Conservation (phyloP, 176 grass and related monocot genomes). For the Pontederia paniculata region DNA sequence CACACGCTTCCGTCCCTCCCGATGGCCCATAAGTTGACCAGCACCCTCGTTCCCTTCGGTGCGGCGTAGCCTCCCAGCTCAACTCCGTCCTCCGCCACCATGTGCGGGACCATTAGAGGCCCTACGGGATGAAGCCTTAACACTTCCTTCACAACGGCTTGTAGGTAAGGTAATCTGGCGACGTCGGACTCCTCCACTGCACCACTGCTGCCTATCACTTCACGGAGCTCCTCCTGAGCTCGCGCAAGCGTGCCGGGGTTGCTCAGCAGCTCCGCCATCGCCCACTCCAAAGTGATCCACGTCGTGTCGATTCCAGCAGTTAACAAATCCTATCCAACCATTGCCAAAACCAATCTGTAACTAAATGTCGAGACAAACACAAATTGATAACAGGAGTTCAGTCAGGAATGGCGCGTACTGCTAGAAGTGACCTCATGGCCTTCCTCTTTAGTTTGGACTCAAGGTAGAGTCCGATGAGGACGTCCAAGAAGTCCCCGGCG, state of each 20-base stretch:
- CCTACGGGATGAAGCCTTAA: background rate
- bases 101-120: background rate
- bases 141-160: background rate
- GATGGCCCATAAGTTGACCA: slow-evolving; percentile 6
- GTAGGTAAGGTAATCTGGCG: background rate
- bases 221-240: slow-evolving; percentile 31
- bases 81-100: background rate
- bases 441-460: slow-evolving; percentile 13
- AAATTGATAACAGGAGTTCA: too few species aligned
- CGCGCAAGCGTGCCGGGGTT: slow-evolving; percentile 36
- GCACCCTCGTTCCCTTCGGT: background rate
- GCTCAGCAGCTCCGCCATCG: slow-evolving; percentile 53
- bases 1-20: background rate
- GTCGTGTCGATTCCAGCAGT: slow-evolving; percentile 36
- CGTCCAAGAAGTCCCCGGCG: slow-evolving; percentile 34
- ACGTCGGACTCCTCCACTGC: background rate
- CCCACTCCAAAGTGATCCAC: slow-evolving; percentile 46
- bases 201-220: slow-evolving; percentile 5
- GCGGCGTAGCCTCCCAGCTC: background rate
- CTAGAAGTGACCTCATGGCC: slow-evolving; percentile 6
- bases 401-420: background rate
- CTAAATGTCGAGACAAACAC: too few species aligned
- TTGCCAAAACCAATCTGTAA: too few species aligned
- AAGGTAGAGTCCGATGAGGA: slow-evolving; percentile 14
- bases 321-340: slow-evolving; percentile 23